Evolutionary conservation across 1,139 yeast genomes (phyloP), one percentile per base, ranked within the genome.

Genomic region (Citeromyces siamensis): DNA sequence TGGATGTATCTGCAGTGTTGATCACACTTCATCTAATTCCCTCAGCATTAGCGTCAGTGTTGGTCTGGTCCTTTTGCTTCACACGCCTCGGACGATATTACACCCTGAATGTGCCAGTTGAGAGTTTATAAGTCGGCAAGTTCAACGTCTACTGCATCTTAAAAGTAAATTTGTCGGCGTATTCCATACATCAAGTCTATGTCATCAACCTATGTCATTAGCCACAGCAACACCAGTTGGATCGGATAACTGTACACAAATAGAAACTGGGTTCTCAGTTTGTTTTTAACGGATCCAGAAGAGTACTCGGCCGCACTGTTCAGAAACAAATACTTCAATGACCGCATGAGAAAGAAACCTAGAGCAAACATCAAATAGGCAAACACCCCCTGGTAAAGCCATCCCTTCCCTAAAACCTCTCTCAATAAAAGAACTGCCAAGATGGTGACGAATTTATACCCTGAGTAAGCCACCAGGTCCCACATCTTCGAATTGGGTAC

Each of bases 391-490:
- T 23, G 28, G 28, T 23, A 23, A 5, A 23, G 6, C 54, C 49
- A 63, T 33, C 56, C 62, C 42, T 48, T 60, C 55, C 45, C 35
- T 35, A 59, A 49, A 12, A 51, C 41, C 34, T 49, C 46, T 42
- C 72, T 75, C 46, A 69, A 55, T 38, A 74, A 55, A 47, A 78
- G 60, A 37, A 76, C 62, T 14, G 69, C 56, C 27, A 79, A 68
- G 43, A 80, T 66, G 5, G 94, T 85, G 28, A 93, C 88, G 53
- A 86, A 93, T 57, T 93, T 93, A 66, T 93, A 93, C 21, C 98
- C 96, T 38, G 93, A 79, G 58, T 84, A 90, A 45, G 95, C 82
- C 8, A 84, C 70, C 43, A 90, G 66, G 55, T 93, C 99, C 67
- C 90, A 77, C 36, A 82, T 62, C 40, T 75, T 66, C 46, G 81